phyloP scores from a whole-genome alignment of 768 basidiomycete genomes.

The Russula dissimulans region DNA sequence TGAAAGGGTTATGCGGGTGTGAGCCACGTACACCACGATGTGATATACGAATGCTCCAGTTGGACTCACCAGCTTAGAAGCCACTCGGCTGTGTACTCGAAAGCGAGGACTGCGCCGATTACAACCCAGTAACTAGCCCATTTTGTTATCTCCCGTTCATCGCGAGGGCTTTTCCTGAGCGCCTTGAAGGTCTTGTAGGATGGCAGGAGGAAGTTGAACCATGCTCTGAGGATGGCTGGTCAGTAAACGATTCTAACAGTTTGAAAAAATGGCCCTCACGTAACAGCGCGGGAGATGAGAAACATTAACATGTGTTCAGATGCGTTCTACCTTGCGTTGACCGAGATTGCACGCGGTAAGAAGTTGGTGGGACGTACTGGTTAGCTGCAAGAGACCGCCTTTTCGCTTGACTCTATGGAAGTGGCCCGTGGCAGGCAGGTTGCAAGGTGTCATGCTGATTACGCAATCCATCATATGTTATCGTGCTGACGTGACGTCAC shows the following conservation, averaged over 20 bases:
- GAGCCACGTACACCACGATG: not conserved
- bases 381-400: not conserved
- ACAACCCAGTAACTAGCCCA: slow-evolving; percentile 60
- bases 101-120: slow-evolving; percentile 47
- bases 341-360: not conserved
- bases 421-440: not conserved
- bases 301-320: slow-evolving; percentile 37
- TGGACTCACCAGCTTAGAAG: slow-evolving; percentile 51
- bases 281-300: slow-evolving; percentile 40
- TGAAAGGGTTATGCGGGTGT: slow-evolving; percentile 11
- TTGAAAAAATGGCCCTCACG: slow-evolving; percentile 27
- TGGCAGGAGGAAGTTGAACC: slow-evolving; percentile 62
- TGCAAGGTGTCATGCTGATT: not conserved
- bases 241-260: not conserved
- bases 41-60: too few species aligned
- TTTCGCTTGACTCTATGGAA: not conserved
- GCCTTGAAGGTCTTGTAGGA: slow-evolving; percentile 61
- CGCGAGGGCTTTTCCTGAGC: slow-evolving; percentile 41
- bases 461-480: not conserved
- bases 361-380: not conserved
- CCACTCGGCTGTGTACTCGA: slow-evolving; percentile 57
- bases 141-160: slow-evolving; percentile 44
- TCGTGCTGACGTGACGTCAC: too few species aligned
- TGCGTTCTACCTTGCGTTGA: not conserved
- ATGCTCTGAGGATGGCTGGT: slow-evolving; percentile 38